Base-by-base conservation (phyloP, 1,284 basidiomycete species). In the Cutaneotrichosporon cutaneum region DNA sequence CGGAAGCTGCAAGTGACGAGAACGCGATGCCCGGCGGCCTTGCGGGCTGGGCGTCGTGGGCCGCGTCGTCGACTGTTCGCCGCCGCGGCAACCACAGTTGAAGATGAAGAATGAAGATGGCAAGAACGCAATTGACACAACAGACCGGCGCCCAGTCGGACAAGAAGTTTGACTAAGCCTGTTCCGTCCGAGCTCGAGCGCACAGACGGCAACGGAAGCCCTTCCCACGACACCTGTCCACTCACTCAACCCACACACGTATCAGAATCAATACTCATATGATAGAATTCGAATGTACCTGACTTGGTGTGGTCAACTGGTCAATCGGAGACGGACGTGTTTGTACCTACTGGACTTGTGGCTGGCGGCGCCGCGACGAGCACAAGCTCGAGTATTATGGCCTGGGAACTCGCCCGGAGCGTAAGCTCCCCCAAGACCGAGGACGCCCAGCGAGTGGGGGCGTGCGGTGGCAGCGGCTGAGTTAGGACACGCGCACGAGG, bases 121-220 rank as follows among this genome's bases (percentile, higher is more conserved):
- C 26, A 51, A 16, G 48, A 26, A 24, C 48, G 42, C 22, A 24
- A 21, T 30, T 58, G 45, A 58, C 45, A 7, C 24, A 44, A 16
- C 39, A 78, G 65, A 88, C 88, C 0, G 90, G 89, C 7, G 72
- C 75, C 24, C 70, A 81, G 13, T 83, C 82, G 4, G 73, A 84
- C 76, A 86, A 85, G 79, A 77, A 76, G 65, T 67, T 68, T 30
- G 79, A 80, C 67, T 80, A 72, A 60, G 22, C 45, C 36, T 42
- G 22, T 47, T 22, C 21, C 9, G 4, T 45, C 39, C 45, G 9
- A 47, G 11, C 39, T 42, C 2, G 39, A 42, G 39, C 39, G 9
- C 18, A 42, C 1, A 42, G 39, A 42, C 18, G 39, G 39, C 39
- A n/a, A 18, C n/a, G 35, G 11, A 11, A 33, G 6, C 39, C 9